A percentile compares a stretch with the other conserved stretches of the same genome.
Conservation (phyloP, 106 monocot genomes). For the Hemerocallis citrina region DNA sequence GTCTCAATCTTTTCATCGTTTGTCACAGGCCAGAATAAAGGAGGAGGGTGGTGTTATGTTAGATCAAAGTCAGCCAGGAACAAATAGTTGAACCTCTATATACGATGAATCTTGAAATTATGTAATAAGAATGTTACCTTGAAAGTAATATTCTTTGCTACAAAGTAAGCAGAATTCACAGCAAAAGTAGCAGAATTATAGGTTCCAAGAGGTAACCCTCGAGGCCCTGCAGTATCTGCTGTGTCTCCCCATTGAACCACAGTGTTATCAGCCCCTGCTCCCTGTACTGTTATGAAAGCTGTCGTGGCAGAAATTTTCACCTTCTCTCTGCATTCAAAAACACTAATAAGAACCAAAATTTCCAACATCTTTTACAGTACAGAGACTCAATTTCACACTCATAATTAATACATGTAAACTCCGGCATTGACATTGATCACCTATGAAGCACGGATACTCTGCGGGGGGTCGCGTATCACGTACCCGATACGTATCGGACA, state of each 20-base stretch:
- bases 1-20: too few species aligned
- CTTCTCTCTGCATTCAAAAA: conserved; percentile 61
- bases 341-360: not conserved
- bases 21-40: too few species aligned
- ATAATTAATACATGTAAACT: conserved; percentile 72
- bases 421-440: conserved; percentile 82
- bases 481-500: too few species aligned
- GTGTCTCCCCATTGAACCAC: conserved; percentile 89
- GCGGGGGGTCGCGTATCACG: too few species aligned
- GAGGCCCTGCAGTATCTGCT: conserved; percentile 44
- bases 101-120: not conserved
- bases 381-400: conserved; percentile 22
- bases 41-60: too few species aligned
- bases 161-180: conserved; percentile 72
- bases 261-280: conserved; percentile 76
- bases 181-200: conserved; percentile 77
- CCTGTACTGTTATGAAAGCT: conserved; percentile 75
- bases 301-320: conserved; percentile 60
- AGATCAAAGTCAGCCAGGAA: too few species aligned
- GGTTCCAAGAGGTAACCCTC: conserved; percentile 47
- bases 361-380: not conserved
- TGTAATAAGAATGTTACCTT: conserved; percentile 30
- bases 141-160: conserved; percentile 90
- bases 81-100: not conserved
- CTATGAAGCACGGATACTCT: too few species aligned